Percentiles rank a stretch among this genome's conserved stretches.
These are phyloP conservation scores for Schizothecium vesticola DNA, from an alignment of 495 filamentous ascomycete species.

Conservation along the genomic window DNA sequence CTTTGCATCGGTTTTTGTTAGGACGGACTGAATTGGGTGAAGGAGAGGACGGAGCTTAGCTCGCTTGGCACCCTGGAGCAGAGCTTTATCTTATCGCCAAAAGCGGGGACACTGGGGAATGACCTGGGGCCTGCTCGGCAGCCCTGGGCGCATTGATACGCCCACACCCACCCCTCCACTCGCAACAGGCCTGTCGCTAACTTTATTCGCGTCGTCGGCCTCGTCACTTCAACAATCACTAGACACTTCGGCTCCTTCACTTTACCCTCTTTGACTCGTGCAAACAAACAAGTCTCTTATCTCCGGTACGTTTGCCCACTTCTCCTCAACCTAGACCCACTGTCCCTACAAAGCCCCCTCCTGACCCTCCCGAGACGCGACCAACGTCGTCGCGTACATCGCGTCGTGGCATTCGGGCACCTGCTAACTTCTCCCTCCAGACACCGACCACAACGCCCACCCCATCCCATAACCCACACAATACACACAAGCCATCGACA, in stretches of 20 bases:
- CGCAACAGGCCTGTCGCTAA: not conserved
- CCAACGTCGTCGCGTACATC: not conserved
- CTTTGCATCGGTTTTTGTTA: too few relatives aligned
- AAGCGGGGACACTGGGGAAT: not conserved
- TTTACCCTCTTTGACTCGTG: not conserved
- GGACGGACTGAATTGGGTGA: too few relatives aligned
- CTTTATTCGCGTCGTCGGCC: conserved; percentile 15
- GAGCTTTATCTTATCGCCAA: not conserved
- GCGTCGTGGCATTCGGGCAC: not conserved
- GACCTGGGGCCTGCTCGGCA: too few relatives aligned
- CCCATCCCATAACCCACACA: not conserved
- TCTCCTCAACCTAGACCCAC: not conserved
- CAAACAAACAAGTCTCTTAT: not conserved
- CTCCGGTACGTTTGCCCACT: not conserved
- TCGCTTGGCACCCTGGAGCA: not conserved
- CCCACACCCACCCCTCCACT: conserved; percentile 1
- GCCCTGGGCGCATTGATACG: not conserved
- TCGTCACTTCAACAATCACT: not conserved
- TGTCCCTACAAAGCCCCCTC: not conserved
- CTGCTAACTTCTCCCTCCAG: not conserved
- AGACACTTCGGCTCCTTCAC: not conserved
- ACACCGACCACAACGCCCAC: not conserved
- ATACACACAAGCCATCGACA: not conserved
- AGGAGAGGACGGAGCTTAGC: not conserved
- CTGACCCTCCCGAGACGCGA: not conserved